Base-by-base conservation (phyloP, 768 basidiomycete genomes). In the Kwoniella shandongensis region DNA sequence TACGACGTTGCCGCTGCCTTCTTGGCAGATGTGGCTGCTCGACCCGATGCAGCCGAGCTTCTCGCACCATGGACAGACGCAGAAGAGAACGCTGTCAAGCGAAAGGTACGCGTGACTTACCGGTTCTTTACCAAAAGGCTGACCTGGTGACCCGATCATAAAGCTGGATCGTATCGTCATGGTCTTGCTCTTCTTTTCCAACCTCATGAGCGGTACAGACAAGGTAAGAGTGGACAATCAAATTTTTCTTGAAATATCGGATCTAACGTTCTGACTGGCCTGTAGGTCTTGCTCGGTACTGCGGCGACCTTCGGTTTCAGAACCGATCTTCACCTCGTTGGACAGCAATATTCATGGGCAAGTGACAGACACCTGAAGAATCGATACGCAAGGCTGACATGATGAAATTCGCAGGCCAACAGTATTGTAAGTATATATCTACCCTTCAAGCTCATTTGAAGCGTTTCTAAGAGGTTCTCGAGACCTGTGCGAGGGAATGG, bases 291-390 rank as follows among this genome's bases (percentile, higher is more conserved):
- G 27, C 52, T 70, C 17, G 65, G 59, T 1, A 57, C 57, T 0
- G 68, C 68, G 2, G 68, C 63, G 20, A 51, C 58, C 8, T 25
- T 66, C n/a, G 59, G 58, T n/a, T 20, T 70, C 17, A 62, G 53
- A 10, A 40, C 50, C 1, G 68, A 70, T 39, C 54, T 63, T 12
- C 3, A 58, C 20, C 58, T 70, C 3, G 47, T 54, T 5, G 68
- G 65, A 6, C 51, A 62, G 38, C 32, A 63, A 40, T 62, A 63
- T 47, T 42, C 35, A 7, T 54, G 58, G 51, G 32, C 23, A 15
- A 30, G 17, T 40, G n/a, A n/a, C 29, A n/a, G 20, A 48, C 23
- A n/a, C 17, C n/a, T n/a, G n/a, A n/a, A n/a, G n/a, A n/a, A n/a
- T n/a, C n/a, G n/a, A n/a, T n/a, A n/a, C n/a, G n/a, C n/a, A n/a